A percentile compares a stretch with the other conserved stretches of the same genome.
These are phyloP conservation scores for Scheffersomyces amazonensis DNA, from an alignment of 805 yeast species.

Conservation along the genomic window DNA sequence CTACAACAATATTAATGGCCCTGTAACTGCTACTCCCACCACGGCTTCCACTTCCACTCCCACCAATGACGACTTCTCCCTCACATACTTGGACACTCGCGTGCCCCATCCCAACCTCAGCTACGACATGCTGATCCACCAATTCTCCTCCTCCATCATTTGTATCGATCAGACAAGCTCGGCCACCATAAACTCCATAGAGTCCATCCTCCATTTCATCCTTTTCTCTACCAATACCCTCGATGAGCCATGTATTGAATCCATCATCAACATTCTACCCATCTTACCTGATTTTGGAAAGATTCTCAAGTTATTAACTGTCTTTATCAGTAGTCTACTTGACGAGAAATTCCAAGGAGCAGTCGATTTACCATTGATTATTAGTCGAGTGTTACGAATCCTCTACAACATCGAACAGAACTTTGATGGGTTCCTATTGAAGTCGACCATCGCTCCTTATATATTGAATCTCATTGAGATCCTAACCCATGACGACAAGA, in stretches of 20 bases:
- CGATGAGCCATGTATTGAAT: slow-evolving; percentile 12
- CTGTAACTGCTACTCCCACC: too few species aligned
- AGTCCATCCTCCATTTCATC: slow-evolving; percentile 74
- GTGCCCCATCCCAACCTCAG: slow-evolving; percentile 36
- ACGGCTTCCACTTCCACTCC: slow-evolving; percentile 1
- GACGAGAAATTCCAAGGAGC: slow-evolving; percentile 13
- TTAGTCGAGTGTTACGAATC: slow-evolving; percentile 51
- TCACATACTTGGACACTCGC: slow-evolving; percentile 22
- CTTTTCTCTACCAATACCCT: slow-evolving; percentile 27
- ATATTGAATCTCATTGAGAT: slow-evolving; percentile 49
- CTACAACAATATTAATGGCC: too few species aligned
- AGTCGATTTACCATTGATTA: slow-evolving; percentile 25
- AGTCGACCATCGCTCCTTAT: slow-evolving; percentile 57
- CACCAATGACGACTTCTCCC: slow-evolving; percentile 4
- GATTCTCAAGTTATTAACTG: slow-evolving; percentile 17
- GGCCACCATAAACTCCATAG: slow-evolving; percentile 37
- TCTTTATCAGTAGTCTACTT: slow-evolving; percentile 2
- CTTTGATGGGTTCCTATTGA: slow-evolving; percentile 69
- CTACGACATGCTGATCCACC: slow-evolving; percentile 43
- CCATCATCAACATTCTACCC: slow-evolving; percentile 28
- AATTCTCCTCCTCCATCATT: slow-evolving; percentile 15
- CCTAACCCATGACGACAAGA: slow-evolving; percentile 22
- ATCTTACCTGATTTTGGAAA: slow-evolving; percentile 32
- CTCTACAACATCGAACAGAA: slow-evolving; percentile 55
- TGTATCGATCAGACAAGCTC: neutral